Conservation (phyloP, 352 stramenopile species). For the Phytopythium oedochilum region DNA sequence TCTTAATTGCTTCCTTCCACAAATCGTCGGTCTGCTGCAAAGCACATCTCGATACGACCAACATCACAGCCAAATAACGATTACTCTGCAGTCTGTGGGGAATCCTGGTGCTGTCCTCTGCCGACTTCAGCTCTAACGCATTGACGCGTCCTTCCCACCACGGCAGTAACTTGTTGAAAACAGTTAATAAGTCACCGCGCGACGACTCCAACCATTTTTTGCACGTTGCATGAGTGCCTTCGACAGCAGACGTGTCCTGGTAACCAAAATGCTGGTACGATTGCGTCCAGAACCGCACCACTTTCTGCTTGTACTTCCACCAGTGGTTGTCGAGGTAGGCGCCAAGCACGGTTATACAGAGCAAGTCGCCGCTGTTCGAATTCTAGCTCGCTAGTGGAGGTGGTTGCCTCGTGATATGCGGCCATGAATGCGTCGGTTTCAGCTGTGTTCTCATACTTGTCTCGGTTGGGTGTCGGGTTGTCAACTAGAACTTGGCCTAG, state of each 20-base stretch:
- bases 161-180: background rate
- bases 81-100: background rate
- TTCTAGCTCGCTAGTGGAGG: background rate
- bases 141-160: background rate
- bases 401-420: background rate
- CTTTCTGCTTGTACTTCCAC: slow-evolving; percentile 2
- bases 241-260: background rate
- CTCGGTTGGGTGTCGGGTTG: background rate
- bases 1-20: background rate
- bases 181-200: background rate
- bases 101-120: background rate
- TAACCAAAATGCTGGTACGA: background rate
- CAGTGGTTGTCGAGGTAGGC: background rate
- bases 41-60: background rate
- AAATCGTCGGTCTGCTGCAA: background rate
- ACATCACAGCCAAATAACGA: background rate
- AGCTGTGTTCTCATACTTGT: slow-evolving; percentile 1
- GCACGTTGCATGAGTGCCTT: background rate
- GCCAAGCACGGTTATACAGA: no score
- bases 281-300: background rate
- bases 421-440: background rate
- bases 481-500: background rate
- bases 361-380: no score
- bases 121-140: background rate
- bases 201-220: background rate